Conservation (phyloP, 352 stramenopile genomes). For the Aphanomyces euteiches region DNA sequence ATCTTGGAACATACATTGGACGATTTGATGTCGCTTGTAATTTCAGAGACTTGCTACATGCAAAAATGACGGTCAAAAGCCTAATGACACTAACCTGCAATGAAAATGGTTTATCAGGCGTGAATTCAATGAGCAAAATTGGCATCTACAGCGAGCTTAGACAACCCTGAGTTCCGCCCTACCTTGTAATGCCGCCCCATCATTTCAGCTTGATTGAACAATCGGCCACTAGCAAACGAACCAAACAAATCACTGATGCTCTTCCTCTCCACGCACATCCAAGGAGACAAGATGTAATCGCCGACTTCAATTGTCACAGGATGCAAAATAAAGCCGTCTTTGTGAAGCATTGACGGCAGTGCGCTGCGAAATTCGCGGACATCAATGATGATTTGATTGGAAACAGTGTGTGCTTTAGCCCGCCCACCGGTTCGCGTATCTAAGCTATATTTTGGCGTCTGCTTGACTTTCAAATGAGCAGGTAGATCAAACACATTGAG, state of each 20-base stretch:
- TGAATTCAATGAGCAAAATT: conserved; percentile 96
- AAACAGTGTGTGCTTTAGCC: conserved; percentile 34
- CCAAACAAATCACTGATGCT: conserved; percentile 94
- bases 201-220: conserved; percentile 93
- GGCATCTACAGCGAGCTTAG: conserved; percentile 79
- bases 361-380: conserved; percentile 96
- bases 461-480: conserved; percentile 65
- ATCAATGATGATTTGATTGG: conserved; percentile 85
- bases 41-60: conserved; percentile 80
- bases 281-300: conserved; percentile 96
- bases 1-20: conserved; percentile 95
- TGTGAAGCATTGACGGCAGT: conserved; percentile 96
- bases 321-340: conserved; percentile 88
- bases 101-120: conserved; percentile 80
- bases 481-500: conserved; percentile 83
- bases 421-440: conserved; percentile 67
- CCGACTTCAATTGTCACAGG: conserved; percentile 95
- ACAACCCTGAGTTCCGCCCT: conserved; percentile 48
- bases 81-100: conserved; percentile 42
- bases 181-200: conserved; percentile 77
- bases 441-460: conserved; percentile 70
- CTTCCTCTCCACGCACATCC: conserved; percentile 98
- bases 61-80: conserved; percentile 46
- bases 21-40: conserved; percentile 90
- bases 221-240: conserved; percentile 92